Conservation (phyloP, 352 stramenopile genomes). For the Lagenidium giganteum region DNA sequence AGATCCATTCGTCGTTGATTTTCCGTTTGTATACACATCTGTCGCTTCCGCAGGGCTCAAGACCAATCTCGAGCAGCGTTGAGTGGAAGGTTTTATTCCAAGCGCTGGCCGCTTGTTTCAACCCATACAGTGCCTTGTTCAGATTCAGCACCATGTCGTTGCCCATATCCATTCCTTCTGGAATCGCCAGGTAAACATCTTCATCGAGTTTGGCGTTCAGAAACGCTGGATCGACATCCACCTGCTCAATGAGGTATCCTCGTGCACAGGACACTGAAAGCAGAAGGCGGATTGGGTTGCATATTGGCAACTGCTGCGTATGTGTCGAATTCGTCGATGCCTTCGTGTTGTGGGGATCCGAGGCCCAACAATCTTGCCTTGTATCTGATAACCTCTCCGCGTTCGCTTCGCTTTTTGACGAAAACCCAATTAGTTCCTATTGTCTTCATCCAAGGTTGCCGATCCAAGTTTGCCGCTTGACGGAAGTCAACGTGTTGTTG, state of each 20-base stretch:
- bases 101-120: slow-evolving; percentile 8
- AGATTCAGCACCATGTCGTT: not conserved
- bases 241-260: slow-evolving; percentile 21
- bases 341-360: slow-evolving; percentile 24
- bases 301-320: slow-evolving; percentile 29
- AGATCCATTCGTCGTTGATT: no score
- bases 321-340: slow-evolving; percentile 28
- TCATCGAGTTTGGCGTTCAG: slow-evolving; percentile 21
- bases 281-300: slow-evolving; percentile 24
- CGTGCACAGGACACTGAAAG: slow-evolving; percentile 5
- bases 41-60: not conserved
- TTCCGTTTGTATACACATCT: no score
- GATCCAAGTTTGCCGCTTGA: no score
- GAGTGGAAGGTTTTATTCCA: slow-evolving; percentile 3
- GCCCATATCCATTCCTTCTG: slow-evolving; percentile 1
- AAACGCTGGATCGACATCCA: slow-evolving; percentile 31
- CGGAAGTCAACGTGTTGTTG: slow-evolving; percentile 1
- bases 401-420: slow-evolving; percentile 24
- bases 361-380: slow-evolving; percentile 26
- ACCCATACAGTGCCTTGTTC: slow-evolving; percentile 11
- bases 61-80: not conserved
- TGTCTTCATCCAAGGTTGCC: not conserved
- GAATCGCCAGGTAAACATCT: slow-evolving; percentile 9
- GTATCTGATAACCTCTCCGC: slow-evolving; percentile 23
- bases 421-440: slow-evolving; percentile 31